Percentiles rank a stretch among this genome's conserved stretches.
These are phyloP conservation scores for Aspergillus quadrilineatus DNA, from an alignment of 2,329 filamentous ascomycete species.

Conservation along the genomic window DNA sequence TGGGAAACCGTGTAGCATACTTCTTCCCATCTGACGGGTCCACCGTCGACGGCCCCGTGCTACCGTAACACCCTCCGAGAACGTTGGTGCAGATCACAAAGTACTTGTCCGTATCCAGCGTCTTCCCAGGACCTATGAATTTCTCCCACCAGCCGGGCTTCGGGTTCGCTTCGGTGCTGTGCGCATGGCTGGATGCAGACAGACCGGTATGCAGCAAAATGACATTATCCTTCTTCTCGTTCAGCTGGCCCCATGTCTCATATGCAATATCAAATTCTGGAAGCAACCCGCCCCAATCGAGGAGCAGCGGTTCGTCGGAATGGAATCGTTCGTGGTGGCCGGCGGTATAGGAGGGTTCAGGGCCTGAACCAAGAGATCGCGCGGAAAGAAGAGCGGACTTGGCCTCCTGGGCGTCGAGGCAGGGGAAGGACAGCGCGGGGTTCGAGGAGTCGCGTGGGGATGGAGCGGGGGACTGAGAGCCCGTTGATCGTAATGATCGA, in stretches of 20 bases:
- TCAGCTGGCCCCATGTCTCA: constrained; percentile 74
- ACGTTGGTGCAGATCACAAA: constrained; percentile 96
- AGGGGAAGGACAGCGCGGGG: constrained; percentile 84
- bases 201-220: constrained; percentile 92
- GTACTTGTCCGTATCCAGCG: constrained; percentile 87
- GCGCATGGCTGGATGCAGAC: constrained; percentile 95
- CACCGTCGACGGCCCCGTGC: constrained; percentile 82
- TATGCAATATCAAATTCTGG: constrained; percentile 88
- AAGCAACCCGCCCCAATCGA: constrained; percentile 95
- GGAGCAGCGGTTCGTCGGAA: constrained; percentile 69
- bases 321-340: constrained; percentile 79
- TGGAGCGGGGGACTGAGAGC: constrained; percentile 22
- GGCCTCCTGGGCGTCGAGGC: constrained; percentile 78
- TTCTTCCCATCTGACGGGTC: constrained; percentile 84
- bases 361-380: constrained; percentile 69
- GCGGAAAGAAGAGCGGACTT: constrained; percentile 72
- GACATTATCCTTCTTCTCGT: constrained; percentile 71
- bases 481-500: constrained; percentile 20
- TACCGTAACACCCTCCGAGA: constrained; percentile 92
- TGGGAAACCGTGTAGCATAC: constrained; percentile 93
- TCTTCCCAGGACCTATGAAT: constrained; percentile 85
- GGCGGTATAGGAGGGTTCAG: constrained; percentile 90
- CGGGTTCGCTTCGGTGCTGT: constrained; percentile 81
- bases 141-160: constrained; percentile 98
- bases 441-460: constrained; percentile 57